Conservation (phyloP, 2,329 filamentous ascomycete species). For the Pseudogymnoascus sp. region DNA sequence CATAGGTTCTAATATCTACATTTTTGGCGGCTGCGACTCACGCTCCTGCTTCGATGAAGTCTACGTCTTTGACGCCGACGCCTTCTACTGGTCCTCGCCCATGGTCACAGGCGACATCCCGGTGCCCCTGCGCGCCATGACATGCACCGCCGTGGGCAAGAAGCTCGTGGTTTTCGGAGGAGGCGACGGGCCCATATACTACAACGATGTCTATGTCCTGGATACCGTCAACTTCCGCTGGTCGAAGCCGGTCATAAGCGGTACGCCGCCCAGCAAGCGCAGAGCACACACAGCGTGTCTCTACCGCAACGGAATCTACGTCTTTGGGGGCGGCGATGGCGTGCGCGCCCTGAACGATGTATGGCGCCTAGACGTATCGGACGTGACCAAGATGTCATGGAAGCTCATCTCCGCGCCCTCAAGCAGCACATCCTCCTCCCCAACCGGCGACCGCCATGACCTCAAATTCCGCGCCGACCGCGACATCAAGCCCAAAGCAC, state of each 20-base stretch:
- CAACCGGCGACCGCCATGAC: conserved; percentile 16
- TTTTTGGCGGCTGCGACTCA: conserved; percentile 63
- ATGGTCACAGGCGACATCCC: conserved; percentile 58
- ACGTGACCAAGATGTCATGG: conserved; percentile 59
- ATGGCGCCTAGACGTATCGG: conserved; percentile 63
- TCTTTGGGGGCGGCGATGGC: conserved; percentile 66
- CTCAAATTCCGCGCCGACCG: conserved; percentile 3
- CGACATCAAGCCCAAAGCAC: conserved; percentile 50
- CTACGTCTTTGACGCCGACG: conserved; percentile 62
- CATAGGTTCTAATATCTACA: conserved; percentile 58
- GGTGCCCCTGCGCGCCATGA: conserved; percentile 61
- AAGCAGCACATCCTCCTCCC: conserved; percentile 17
- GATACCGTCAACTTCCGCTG: conserved; percentile 64
- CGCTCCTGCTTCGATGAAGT: conserved; percentile 62
- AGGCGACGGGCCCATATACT: conserved; percentile 63
- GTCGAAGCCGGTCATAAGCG: conserved; percentile 50
- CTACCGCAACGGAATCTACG: conserved; percentile 63
- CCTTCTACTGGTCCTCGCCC: conserved; percentile 63
- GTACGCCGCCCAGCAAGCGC: conserved; percentile 51
- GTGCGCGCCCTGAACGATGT: conserved; percentile 65
- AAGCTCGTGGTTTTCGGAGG: conserved; percentile 64
- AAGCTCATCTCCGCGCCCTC: conserved; percentile 45
- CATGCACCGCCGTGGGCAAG: conserved; percentile 63
- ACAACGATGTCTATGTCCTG: conserved; percentile 66
- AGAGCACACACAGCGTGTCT: conserved; percentile 64